Conservation (phyloP, 805 yeast genomes). For the Nakazawaea anatomiae region DNA sequence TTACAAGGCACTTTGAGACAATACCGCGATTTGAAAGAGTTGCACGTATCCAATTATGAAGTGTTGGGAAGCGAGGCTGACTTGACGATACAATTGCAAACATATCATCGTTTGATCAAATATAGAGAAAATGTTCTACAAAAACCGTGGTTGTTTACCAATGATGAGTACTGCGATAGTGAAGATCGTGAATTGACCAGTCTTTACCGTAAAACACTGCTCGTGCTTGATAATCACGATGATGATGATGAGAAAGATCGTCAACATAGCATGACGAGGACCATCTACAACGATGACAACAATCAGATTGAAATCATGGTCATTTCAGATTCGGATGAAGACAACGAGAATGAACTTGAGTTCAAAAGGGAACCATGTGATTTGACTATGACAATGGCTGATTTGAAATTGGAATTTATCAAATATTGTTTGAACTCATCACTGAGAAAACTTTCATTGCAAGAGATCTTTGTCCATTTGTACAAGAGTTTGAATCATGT, state of each 20-base stretch:
- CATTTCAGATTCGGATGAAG: not conserved
- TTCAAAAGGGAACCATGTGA: not conserved
- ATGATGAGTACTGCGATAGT: not conserved
- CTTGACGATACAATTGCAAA: not conserved
- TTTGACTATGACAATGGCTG: not conserved
- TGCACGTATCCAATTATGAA: constrained; percentile 1
- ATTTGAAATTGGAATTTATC: constrained; percentile 3
- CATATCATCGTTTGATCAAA: not conserved
- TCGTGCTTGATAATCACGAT: not conserved
- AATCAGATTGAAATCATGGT: not conserved
- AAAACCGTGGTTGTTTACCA: constrained; percentile 1
- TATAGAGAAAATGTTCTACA: not conserved
- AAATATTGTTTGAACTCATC: not conserved
- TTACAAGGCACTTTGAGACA: constrained; percentile 1
- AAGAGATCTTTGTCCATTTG: constrained; percentile 1
- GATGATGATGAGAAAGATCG: not conserved
- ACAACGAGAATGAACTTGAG: not conserved
- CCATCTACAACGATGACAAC: not conserved
- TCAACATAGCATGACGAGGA: not conserved
- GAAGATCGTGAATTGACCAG: constrained; percentile 5
- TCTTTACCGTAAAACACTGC: not conserved
- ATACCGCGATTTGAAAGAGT: not conserved
- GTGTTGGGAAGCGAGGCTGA: constrained; percentile 2
- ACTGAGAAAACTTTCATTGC: not conserved
- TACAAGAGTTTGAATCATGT: not conserved